Percentiles rank a stretch among this genome's conserved stretches.
Conservation (phyloP, 2,329 filamentous ascomycete genomes). For the Stagonosporopsis vannaccii region DNA sequence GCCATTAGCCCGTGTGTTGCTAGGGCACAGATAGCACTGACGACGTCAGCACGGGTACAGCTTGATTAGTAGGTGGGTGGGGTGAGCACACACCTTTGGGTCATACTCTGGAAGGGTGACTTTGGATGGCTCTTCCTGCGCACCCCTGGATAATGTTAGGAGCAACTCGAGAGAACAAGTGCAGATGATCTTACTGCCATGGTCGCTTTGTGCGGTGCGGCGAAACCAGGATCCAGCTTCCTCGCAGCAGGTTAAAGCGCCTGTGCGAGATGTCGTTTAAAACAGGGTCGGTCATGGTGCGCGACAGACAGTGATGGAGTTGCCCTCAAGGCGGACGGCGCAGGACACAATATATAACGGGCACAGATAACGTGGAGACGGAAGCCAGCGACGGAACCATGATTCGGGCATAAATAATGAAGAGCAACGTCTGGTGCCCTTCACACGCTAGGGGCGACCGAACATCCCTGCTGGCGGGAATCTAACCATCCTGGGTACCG, state of each 20-base stretch:
- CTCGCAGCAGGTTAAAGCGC: conserved; percentile 89
- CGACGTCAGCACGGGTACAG: conserved; percentile 28
- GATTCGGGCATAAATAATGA: conserved; percentile 35
- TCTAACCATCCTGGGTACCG: conserved; percentile 30
- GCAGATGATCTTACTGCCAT: conserved; percentile 79
- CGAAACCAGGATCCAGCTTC: conserved; percentile 91
- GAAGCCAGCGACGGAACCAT: conserved; percentile 26
- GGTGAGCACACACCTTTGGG: conserved; percentile 55
- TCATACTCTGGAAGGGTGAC: conserved; percentile 78
- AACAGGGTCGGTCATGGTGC: conserved; percentile 56
- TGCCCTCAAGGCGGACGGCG: conserved; percentile 7
- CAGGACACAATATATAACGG: conserved; percentile 12
- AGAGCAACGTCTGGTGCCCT: conserved; percentile 33
- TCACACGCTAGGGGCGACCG: conserved; percentile 23
- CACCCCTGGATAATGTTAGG: conserved; percentile 48
- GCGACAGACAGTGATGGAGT: background rate
- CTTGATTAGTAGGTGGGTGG: conserved; percentile 3
- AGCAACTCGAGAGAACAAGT: background rate
- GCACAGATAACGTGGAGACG: conserved; percentile 18
- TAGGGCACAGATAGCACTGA: conserved; percentile 92
- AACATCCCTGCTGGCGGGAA: conserved; percentile 35
- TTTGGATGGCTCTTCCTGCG: conserved; percentile 57
- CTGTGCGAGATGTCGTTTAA: conserved; percentile 94
- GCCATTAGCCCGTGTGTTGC: conserved; percentile 87
- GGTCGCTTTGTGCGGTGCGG: conserved; percentile 96